A percentile compares a stretch with the other conserved stretches of the same genome.
Evolutionary conservation across 169 alveolate species (phyloP).

Genomic region (Plasmodium sp.): DNA sequence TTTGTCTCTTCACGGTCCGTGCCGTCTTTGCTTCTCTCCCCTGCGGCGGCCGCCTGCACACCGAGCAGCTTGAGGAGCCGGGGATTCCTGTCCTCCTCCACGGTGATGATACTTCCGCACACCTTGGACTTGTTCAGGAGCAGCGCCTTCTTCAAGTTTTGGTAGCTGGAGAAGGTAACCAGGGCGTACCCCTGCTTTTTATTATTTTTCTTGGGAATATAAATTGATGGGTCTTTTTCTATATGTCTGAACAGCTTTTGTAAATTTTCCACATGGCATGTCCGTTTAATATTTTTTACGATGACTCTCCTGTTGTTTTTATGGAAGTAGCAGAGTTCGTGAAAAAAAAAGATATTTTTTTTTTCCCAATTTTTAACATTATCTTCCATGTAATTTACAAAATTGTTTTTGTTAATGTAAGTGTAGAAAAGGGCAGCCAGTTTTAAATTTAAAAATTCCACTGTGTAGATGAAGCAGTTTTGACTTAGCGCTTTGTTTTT

Average conservation of each 20-base stretch:
- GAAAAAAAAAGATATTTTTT: background rate
- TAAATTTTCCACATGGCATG: slow-evolving; percentile 61
- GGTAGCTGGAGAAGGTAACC: slow-evolving; percentile 27
- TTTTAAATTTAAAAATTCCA: slow-evolving; percentile 38
- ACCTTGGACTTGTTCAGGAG: slow-evolving; percentile 17
- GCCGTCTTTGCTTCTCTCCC: background rate
- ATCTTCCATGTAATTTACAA: slow-evolving; percentile 19
- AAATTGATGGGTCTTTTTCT: slow-evolving; percentile 7
- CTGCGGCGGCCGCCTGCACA: background rate
- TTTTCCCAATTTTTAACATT: background rate
- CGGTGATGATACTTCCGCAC: slow-evolving; percentile 35
- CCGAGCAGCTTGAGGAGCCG: background rate
- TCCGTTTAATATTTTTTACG: slow-evolving; percentile 50
- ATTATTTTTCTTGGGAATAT: slow-evolving; percentile 50
- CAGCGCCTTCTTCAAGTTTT: slow-evolving; percentile 27
- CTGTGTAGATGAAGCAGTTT: slow-evolving; percentile 13
- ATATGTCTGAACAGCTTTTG: slow-evolving; percentile 43
- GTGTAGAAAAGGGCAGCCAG: slow-evolving; percentile 8
- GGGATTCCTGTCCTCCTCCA: background rate
- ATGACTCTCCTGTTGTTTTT: slow-evolving; percentile 23
- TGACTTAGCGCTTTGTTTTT: background rate
- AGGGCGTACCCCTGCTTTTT: slow-evolving; percentile 61
- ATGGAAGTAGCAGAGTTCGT: slow-evolving; percentile 15
- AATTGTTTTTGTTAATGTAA: slow-evolving; percentile 7
- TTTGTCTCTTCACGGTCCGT: background rate